These are phyloP conservation scores for Lojkania enalia DNA, from an alignment of 2,329 filamentous ascomycete genomes.

Conservation along the genomic window DNA sequence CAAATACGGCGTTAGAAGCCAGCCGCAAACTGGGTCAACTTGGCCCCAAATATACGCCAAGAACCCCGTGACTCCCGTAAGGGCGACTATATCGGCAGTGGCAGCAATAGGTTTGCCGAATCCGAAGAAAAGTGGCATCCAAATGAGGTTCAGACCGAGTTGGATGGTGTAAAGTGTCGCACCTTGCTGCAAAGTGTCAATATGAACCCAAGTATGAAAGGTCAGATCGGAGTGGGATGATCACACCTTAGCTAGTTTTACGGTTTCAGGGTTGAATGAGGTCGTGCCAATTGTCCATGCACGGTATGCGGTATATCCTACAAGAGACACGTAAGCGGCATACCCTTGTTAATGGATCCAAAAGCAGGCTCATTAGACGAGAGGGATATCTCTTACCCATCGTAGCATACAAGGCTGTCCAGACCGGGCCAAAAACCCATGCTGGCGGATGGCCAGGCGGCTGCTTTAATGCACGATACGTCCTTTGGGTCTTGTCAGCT, in stretches of 20 bases:
- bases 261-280: conserved; percentile 54
- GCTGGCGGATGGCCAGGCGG: conserved; percentile 60
- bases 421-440: conserved; percentile 62
- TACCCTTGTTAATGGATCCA: too few relatives aligned
- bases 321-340: too few relatives aligned
- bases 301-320: conserved; percentile 81
- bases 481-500: conserved; percentile 63
- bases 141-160: conserved; percentile 80
- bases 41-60: conserved; percentile 75
- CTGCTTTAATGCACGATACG: conserved; percentile 69
- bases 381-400: too few relatives aligned
- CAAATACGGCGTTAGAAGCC: conserved; percentile 78
- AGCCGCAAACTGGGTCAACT: conserved; percentile 73
- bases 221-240: too few relatives aligned
- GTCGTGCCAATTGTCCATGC: conserved; percentile 67
- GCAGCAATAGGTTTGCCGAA: conserved; percentile 73
- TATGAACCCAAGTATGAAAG: too few relatives aligned
- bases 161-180: conserved; percentile 85
- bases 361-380: too few relatives aligned
- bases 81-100: conserved; percentile 71
- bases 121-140: conserved; percentile 94
- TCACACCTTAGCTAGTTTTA: conserved; percentile 59
- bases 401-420: conserved; percentile 62
- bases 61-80: conserved; percentile 73
- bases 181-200: conserved; percentile 51